phyloP scores from a whole-genome alignment of 179 eudicot genomes.

The Kewa caespitosa region DNA sequence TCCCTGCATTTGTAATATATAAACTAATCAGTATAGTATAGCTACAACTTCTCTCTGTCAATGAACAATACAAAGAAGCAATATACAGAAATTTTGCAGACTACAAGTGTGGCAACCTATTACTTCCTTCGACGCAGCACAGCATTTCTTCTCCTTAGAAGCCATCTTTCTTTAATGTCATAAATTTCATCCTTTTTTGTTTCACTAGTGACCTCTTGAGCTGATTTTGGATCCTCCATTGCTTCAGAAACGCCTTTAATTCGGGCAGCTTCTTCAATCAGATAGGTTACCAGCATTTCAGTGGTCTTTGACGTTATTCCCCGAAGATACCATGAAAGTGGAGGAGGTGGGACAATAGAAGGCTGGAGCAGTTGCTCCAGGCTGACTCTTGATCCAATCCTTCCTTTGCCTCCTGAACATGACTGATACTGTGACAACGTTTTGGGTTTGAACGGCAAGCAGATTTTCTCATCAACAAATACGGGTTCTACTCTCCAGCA shows the following conservation, averaged over 20 bases:
- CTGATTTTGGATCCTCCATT: conserved; percentile 14
- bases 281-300: conserved; percentile 68
- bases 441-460: conserved; percentile 69
- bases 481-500: conserved; percentile 88
- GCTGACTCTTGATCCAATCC: conserved; percentile 77
- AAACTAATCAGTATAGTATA: too few species aligned
- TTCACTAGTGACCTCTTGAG: conserved; percentile 20
- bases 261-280: conserved; percentile 67
- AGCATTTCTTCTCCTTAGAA: conserved; percentile 50
- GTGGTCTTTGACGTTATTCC: conserved; percentile 86
- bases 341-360: conserved; percentile 88
- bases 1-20: too few species aligned
- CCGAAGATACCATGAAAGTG: conserved; percentile 90
- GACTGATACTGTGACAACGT: conserved; percentile 51
- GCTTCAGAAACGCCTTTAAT: conserved; percentile 45
- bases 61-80: conserved; percentile 13
- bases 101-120: conserved; percentile 1
- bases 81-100: conserved; percentile 7
- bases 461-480: conserved; percentile 65
- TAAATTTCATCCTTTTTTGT: conserved; percentile 18
- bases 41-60: background rate
- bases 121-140: conserved; percentile 33
- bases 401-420: conserved; percentile 72
- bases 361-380: conserved; percentile 84
- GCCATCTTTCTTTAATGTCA: conserved; percentile 85